Evolutionary conservation across 345 rosid species (phyloP).

Genomic region (sweet orange (Citrus sinensis)): DVS_A1.0 CM039162.1:30696501-30697000

Average conservation of each 20-base stretch:
- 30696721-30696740: background rate
- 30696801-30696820: constrained; percentile 12
- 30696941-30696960: constrained; percentile 91
- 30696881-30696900: background rate
- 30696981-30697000: constrained; percentile 95
- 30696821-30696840: constrained; percentile 30
- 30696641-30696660: too few relatives aligned
- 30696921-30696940: constrained; percentile 57
- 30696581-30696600: background rate
- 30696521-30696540: constrained; percentile 7
- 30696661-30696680: background rate
- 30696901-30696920: background rate
- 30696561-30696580: background rate
- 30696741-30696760: background rate
- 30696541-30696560: background rate
- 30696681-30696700: background rate
- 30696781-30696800: background rate
- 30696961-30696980: constrained; percentile 92
- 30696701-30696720: background rate
- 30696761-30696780: background rate
- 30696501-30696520: background rate
- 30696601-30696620: background rate
- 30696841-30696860: constrained; percentile 24
- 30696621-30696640: background rate
- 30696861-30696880: constrained; percentile 10